phyloP scores from a whole-genome alignment of 208 protist genomes.

The Acanthamoeba castellanii region DNA sequence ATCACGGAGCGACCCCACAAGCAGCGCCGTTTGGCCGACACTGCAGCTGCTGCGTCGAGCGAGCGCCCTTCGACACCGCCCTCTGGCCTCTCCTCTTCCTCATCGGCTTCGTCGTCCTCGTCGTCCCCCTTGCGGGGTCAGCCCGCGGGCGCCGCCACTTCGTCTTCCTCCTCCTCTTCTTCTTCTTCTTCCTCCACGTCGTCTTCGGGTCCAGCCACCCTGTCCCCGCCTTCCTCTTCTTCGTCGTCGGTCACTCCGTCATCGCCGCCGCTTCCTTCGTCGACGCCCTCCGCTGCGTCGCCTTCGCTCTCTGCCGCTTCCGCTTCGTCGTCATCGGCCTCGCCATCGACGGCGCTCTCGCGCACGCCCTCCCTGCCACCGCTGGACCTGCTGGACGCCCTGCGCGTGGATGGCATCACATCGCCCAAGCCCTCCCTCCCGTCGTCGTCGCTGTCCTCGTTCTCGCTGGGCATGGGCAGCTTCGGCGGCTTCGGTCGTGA shows the following conservation, averaged over 20 bases:
- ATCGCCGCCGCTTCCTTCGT: not conserved
- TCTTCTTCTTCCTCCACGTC: not conserved
- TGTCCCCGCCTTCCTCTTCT: not conserved
- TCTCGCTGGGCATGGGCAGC: conserved; percentile 40
- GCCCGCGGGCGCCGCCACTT: not conserved
- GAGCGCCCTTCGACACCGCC: not conserved
- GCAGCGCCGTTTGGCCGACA: not conserved
- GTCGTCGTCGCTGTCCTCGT: not conserved
- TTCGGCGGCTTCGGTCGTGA: conserved; percentile 14
- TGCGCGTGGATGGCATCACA: not conserved
- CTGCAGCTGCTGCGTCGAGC: not conserved
- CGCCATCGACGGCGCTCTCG: not conserved
- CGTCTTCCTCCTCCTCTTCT: not conserved
- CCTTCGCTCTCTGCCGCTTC: not conserved
- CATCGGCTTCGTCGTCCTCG: not conserved
- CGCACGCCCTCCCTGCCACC: not conserved
- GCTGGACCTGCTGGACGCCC: not conserved
- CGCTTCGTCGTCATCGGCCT: not conserved
- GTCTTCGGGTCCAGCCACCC: not conserved
- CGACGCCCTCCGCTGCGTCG: not conserved
- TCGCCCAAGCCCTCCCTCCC: conserved; percentile 8
- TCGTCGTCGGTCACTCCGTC: not conserved
- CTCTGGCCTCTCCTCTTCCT: not conserved
- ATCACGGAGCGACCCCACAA: conserved; percentile 33
- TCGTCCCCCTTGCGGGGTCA: not conserved